phyloP scores from a whole-genome alignment of 352 stramenopile species.

The Phytophthora tentaculata region DNA sequence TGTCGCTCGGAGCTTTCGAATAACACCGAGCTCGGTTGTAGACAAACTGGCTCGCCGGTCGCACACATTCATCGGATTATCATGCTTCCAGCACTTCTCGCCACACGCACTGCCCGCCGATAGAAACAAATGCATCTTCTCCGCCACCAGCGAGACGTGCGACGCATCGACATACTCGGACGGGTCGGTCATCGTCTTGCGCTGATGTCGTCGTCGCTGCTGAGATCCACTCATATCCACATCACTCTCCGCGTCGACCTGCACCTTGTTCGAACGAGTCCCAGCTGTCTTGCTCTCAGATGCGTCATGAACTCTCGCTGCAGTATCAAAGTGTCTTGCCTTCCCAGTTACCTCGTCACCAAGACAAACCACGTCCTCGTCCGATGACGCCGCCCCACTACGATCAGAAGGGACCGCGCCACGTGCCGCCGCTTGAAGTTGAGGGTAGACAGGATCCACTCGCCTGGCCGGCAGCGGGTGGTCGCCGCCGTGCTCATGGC shows the following conservation, averaged over 20 bases:
- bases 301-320: not conserved
- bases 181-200: conserved; percentile 20
- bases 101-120: conserved; percentile 36
- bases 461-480: conserved; percentile 62
- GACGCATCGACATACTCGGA: conserved; percentile 69
- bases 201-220: not conserved
- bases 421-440: conserved; percentile 35
- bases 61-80: not conserved
- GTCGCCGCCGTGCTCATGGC: conserved; percentile 87
- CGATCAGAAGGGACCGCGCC: conserved; percentile 11
- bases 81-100: conserved; percentile 45
- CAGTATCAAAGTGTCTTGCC: not conserved
- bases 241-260: not conserved
- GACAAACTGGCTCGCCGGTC: conserved; percentile 2
- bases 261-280: not conserved
- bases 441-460: conserved; percentile 64
- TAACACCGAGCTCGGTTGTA: conserved; percentile 48
- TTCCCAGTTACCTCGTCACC: not conserved
- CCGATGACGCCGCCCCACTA: conserved; percentile 2
- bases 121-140: conserved; percentile 53
- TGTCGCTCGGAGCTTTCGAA: conserved; percentile 60
- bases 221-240: not conserved
- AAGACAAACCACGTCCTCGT: conserved; percentile 23
- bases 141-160: conserved; percentile 45
- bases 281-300: not conserved